Base-by-base conservation (phyloP, 176 grass and related monocot species). In the Echinochloa phyllopogon region DNA sequence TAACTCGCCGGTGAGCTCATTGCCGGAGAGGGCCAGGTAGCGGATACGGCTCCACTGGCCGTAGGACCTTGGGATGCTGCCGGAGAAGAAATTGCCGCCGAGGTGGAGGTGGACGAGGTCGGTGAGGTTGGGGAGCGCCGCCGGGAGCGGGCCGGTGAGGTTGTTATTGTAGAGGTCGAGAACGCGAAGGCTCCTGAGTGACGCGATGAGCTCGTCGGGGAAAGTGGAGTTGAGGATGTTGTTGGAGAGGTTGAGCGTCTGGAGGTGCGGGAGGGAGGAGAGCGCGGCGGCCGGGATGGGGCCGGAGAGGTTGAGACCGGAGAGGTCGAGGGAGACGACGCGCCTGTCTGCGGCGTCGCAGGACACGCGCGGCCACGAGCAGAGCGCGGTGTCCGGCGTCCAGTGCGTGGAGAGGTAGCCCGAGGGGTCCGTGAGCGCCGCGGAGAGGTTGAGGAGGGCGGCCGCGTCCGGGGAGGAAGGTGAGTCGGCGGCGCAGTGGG, bases 161-260 rank as follows among this genome's bases (percentile, higher is more conserved):
- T 98, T 98, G 72, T 98, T 98, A 6, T 98, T 98, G 78, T 98
- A 98, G 40, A 98, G 79, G 80, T 98, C 95, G 15, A 98, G 88
- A 3, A 98, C 95, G 43, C 81, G 84, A 38, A 98, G 94, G 29
- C 75, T 86, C 16, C 20, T 56, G 21, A 97, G 87, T 8, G 58
- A 59, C 29, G 58, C 6, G 45, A 93, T 78, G 44, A 87, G 9
- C 20, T 43, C 65, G 23, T 74, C 75, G 42, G 95, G 95, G 70
- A 97, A 94, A 78, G 86, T 89, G 51, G 90, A 88, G 51, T 97
- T 97, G 84, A 97, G 86, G 84, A 92, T 80, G 71, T 97, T 97
- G 53, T 97, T 97, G 37, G 95, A 97, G 49, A 97, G 95, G 88
- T 97, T 97, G 69, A 97, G 92, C 23, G 80, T 77, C 72, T 84